Conservation (phyloP, 2,329 filamentous ascomycete species). For the Aschersonia sp. region DNA sequence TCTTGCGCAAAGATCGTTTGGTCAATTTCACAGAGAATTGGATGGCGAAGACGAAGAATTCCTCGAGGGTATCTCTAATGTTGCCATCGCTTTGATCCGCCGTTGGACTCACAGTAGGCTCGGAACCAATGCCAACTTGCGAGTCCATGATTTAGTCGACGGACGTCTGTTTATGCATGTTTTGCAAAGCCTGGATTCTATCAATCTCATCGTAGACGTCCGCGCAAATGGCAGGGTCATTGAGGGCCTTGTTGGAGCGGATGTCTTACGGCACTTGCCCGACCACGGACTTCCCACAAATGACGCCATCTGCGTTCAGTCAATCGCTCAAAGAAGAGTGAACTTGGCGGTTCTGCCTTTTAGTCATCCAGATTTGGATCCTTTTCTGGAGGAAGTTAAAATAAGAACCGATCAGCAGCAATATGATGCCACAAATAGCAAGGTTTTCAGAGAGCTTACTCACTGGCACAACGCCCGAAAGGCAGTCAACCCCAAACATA, state of each 20-base stretch:
- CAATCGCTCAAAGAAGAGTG: not conserved
- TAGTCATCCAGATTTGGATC: not conserved
- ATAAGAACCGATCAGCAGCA: not conserved
- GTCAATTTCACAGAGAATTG: not conserved
- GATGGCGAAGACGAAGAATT: not conserved
- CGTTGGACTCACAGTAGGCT: constrained; percentile 21
- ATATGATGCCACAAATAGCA: constrained; percentile 2
- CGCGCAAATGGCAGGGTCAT: not conserved
- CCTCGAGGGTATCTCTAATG: not conserved
- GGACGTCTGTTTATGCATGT: not conserved
- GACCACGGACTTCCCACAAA: not conserved
- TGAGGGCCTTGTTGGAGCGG: constrained; percentile 26
- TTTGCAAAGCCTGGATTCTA: not conserved
- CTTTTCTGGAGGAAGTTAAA: not conserved
- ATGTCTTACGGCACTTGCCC: constrained; percentile 12
- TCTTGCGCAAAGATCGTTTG: not conserved
- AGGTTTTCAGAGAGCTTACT: constrained; percentile 30
- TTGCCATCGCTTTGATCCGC: not conserved
- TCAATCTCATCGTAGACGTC: not conserved
- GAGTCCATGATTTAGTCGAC: not conserved
- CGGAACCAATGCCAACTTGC: not conserved
- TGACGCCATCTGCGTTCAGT: not conserved
- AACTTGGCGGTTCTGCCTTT: not conserved
- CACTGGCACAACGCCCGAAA: constrained; percentile 51
- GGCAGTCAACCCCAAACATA: constrained; percentile 25